These are phyloP conservation scores for Fallopia convolvulus DNA, from an alignment of 148 eudicot species.

Conservation along the genomic window DNA sequence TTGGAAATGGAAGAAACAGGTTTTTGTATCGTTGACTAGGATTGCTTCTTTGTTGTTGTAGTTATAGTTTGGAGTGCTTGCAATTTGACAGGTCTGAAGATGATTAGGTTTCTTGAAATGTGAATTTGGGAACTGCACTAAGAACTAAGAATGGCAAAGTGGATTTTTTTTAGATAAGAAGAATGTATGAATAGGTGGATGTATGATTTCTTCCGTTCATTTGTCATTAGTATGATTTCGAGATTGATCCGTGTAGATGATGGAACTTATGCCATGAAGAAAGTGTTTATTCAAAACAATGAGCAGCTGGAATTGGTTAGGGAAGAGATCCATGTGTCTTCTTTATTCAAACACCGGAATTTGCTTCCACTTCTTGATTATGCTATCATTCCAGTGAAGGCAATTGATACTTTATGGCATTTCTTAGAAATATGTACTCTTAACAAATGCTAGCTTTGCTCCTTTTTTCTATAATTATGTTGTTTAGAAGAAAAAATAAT, in stretches of 20 bases:
- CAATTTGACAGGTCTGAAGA: not conserved
- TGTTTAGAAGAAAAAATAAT: too few relatives aligned
- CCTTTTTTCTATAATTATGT: not conserved
- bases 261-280: constrained; percentile 99
- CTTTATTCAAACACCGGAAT: constrained; percentile 86
- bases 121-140: not conserved
- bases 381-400: constrained; percentile 92
- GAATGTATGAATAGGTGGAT: not conserved
- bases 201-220: not conserved
- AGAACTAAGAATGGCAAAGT: too few relatives aligned
- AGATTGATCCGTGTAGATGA: constrained; percentile 52
- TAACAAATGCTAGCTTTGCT: not conserved
- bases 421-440: not conserved
- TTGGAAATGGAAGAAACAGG: not conserved
- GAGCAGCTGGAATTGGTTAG: constrained; percentile 93
- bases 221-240: constrained; percentile 9
- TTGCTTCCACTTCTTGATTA: constrained; percentile 94
- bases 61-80: not conserved
- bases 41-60: not conserved
- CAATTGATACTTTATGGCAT: constrained; percentile 17
- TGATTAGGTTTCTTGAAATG: not conserved
- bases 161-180: not conserved
- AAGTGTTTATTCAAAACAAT: constrained; percentile 80
- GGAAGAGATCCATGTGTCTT: constrained; percentile 92
- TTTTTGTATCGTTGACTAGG: not conserved